phyloP scores from a whole-genome alignment of 1,284 basidiomycete genomes.

The Apiotrichum akiyoshidainum region DNA sequence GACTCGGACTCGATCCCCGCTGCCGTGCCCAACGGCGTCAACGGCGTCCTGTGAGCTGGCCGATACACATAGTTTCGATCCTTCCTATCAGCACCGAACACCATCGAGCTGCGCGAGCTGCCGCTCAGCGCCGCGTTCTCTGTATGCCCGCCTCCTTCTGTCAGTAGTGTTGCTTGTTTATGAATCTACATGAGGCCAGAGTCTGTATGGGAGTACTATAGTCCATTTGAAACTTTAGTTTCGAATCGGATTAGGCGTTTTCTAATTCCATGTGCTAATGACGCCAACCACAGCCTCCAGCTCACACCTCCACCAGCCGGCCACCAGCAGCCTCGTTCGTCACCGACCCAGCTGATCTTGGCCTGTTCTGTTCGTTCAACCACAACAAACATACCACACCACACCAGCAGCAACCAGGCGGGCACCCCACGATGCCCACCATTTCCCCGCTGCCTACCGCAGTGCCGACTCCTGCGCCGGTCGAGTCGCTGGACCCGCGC shows the following conservation, averaged over 20 bases:
- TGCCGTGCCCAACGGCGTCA: background rate
- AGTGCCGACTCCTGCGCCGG: constrained; percentile 17
- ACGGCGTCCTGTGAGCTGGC: background rate
- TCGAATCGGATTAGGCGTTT: background rate
- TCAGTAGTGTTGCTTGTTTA: constrained; percentile 1
- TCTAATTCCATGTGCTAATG: background rate
- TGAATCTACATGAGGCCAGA: background rate
- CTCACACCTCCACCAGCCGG: background rate
- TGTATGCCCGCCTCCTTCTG: background rate
- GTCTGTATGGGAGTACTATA: background rate
- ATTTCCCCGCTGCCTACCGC: background rate
- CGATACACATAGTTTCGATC: background rate
- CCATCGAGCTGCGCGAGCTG: no score
- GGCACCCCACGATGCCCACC: background rate
- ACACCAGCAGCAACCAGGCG: background rate
- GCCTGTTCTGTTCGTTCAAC: no score
- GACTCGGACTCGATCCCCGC: constrained; percentile 14
- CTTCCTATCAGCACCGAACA: no score
- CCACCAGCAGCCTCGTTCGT: background rate
- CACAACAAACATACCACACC: background rate
- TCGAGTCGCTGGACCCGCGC: constrained; percentile 36
- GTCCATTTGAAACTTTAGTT: no score
- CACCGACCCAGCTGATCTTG: no score
- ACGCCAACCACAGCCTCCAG: background rate
- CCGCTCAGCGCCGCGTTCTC: background rate